phyloP scores from a whole-genome alignment of 768 basidiomycete genomes.

The Russula lepida region DNA sequence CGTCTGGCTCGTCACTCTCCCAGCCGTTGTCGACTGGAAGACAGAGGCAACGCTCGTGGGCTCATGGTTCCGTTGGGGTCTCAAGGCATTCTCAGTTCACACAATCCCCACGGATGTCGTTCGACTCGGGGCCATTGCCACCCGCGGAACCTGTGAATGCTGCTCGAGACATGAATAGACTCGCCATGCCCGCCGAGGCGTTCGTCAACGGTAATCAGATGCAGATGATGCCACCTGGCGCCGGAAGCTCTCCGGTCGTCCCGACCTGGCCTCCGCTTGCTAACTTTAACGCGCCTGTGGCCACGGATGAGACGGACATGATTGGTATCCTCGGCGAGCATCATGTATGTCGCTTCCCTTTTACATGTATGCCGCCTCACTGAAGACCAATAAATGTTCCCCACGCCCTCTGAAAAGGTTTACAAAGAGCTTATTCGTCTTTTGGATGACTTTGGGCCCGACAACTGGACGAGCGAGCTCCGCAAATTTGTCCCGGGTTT shows the following conservation, averaged over 20 bases:
- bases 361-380: neutral
- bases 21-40: neutral
- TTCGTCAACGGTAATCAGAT: neutral
- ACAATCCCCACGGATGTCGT: neutral
- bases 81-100: constrained; percentile 5
- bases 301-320: constrained; percentile 7
- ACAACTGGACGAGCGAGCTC: constrained; percentile 27
- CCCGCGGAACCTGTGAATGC: neutral
- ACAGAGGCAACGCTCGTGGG: neutral
- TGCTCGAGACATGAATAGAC: neutral
- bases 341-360: constrained; percentile 8
- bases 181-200: neutral
- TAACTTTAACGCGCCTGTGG: neutral
- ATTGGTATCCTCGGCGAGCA: constrained; percentile 22
- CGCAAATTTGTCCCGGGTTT: constrained; percentile 19
- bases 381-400: neutral
- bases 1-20: neutral
- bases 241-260: too few species aligned
- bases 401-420: constrained; percentile 2
- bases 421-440: constrained; percentile 10
- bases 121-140: neutral
- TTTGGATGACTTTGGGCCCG: constrained; percentile 20
- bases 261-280: neutral
- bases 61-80: neutral
- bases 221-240: constrained; percentile 1